These are phyloP conservation scores for Leishmania amazonensis DNA, from an alignment of 208 protist species.

Conservation along the genomic window DNA sequence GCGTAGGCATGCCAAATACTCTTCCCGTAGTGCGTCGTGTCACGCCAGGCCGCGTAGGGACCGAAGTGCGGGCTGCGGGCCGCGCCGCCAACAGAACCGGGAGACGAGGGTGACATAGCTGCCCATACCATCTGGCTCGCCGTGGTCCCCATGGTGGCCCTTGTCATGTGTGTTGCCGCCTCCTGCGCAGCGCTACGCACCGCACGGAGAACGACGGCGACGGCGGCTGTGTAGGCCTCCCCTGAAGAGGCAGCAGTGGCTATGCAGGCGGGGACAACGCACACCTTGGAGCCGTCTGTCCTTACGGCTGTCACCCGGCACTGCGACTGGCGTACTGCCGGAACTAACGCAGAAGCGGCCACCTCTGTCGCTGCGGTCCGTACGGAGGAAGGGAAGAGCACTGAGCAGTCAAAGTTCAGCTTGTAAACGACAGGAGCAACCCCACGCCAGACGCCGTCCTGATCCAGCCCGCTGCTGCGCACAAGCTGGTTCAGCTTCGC, in stretches of 20 bases:
- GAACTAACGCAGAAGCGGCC: not conserved
- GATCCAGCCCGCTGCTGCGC: not conserved
- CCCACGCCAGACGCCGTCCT: not conserved
- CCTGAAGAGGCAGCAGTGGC: conserved; percentile 8
- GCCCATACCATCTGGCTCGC: not conserved
- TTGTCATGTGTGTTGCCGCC: not conserved
- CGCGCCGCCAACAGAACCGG: not conserved
- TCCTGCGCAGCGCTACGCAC: not conserved
- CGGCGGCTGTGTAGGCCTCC: conserved; percentile 19
- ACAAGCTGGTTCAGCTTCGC: conserved; percentile 18
- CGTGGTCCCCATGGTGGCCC: not conserved
- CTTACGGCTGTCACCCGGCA: conserved; percentile 5
- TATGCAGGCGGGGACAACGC: conserved; percentile 8
- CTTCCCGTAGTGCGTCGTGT: conserved; percentile 47
- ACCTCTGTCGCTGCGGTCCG: not conserved
- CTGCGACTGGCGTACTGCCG: not conserved
- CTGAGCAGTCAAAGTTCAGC: conserved; percentile 7
- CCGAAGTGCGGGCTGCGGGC: not conserved
- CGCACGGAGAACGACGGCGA: conserved; percentile 6
- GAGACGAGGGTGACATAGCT: not conserved
- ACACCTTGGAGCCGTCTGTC: conserved; percentile 7
- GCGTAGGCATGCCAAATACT: conserved; percentile 62
- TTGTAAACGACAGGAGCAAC: conserved; percentile 7
- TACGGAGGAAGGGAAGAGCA: not conserved
- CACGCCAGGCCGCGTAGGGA: conserved; percentile 42